A percentile compares a stretch with the other conserved stretches of the same genome.
These are phyloP conservation scores for Venturia asperata DNA, from an alignment of 2,329 filamentous ascomycete species.

Conservation along the genomic window DNA sequence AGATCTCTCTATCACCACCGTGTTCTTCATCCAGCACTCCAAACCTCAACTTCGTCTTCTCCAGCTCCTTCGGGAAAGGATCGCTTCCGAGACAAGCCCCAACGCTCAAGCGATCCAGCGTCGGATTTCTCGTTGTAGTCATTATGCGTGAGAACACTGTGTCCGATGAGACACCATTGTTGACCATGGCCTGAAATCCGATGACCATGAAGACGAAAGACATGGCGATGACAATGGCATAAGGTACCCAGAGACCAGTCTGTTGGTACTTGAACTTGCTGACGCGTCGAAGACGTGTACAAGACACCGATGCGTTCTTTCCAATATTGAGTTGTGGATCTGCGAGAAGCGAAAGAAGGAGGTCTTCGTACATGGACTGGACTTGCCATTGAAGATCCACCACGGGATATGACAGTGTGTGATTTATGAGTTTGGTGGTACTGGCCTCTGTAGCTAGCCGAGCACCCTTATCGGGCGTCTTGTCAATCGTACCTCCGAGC, in stretches of 20 bases:
- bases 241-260: constrained; percentile 31
- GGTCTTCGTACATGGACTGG: constrained; percentile 32
- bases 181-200: constrained; percentile 29
- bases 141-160: constrained; percentile 33
- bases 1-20: constrained; percentile 22
- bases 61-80: constrained; percentile 35
- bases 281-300: constrained; percentile 25
- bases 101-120: constrained; percentile 34
- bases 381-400: constrained; percentile 27
- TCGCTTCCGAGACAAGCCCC: constrained; percentile 36
- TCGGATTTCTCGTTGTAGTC: constrained; percentile 34
- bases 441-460: constrained; percentile 27
- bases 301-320: not conserved
- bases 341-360: constrained; percentile 31
- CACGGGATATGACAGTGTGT: constrained; percentile 27
- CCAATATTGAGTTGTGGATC: constrained; percentile 27
- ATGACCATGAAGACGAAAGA: constrained; percentile 29
- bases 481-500: constrained; percentile 29
- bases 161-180: constrained; percentile 33
- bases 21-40: constrained; percentile 34
- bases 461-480: not conserved
- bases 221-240: constrained; percentile 29
- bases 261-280: constrained; percentile 30
- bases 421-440: constrained; percentile 30
- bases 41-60: constrained; percentile 33